Base-by-base conservation (phyloP, 2,329 filamentous ascomycete species). In the Madurella fahalii region DNA sequence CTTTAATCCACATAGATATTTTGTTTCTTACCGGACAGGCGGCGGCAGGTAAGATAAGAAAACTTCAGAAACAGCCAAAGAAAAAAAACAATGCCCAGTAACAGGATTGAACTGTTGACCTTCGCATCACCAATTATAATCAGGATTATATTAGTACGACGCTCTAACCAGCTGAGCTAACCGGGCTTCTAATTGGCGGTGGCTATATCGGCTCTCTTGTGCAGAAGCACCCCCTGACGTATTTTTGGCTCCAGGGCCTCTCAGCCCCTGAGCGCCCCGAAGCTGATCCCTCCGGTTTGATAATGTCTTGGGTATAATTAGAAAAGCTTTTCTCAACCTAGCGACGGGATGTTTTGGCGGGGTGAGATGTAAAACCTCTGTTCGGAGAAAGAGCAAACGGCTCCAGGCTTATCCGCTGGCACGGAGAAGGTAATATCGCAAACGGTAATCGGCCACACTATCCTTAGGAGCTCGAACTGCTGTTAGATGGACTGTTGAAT, bases 141-240 rank as follows among this genome's bases (percentile, higher is more conserved):
- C 16, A 4, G 7, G 7, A 12, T 31, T 31, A 34, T 46, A 46
- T 46, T 46, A 46, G 44, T 46, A 46, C 44, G 44, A 46, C 44
- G 44, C 44, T 46, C 48, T 52, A 52, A 46, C 43, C 50, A 52
- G 42, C 50, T 50, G 48, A 51, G 49, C 49, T 51, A 51, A 51
- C 41, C 49, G 49, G 49, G 49, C 49, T 45, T 37, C 9, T 25
- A 4, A 39, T 20, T 39, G 30, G 25, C 3, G 25, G 3, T 11
- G 34, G 8, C 2, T 4, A 2, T 37, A 25, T 25, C 4, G 25
- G 25, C 3, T 25, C 25, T 25, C 25, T 25, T 25, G 4, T 25
- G 25, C 25, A 7, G 25, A 25, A 7, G 7, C 25, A 25, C 25
- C 25, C 3, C 4, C 25, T 25, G 25, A 25, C 4, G 25, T 7